Evolutionary conservation across 2,329 filamentous ascomycete genomes (phyloP), one percentile per base, ranked within the genome.

Genomic region (Neofusicoccum laricinum): DNA sequence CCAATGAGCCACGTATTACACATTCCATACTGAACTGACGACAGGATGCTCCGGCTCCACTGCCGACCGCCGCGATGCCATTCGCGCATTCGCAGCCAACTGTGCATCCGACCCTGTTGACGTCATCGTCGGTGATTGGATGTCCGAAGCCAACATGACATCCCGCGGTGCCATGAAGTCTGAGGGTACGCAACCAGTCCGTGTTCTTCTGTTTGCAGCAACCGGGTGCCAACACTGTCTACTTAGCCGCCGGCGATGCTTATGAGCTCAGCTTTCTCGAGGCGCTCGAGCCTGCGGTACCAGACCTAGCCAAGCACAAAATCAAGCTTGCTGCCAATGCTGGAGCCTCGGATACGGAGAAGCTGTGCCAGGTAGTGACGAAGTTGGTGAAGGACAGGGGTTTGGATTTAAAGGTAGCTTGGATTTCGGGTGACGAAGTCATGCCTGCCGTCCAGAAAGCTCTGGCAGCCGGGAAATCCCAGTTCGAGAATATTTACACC

Each of bases 261-360:
- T 85, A 84, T 66, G 82, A 85, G 66, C 75, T 78, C 1, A 81
- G 82, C 1, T 84, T 86, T 66, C 76, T 85, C 30, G 80, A 84
- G 71, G 79, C 82, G 6, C 76, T 80, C 12, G 75, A 75, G 38
- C 78, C 78, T 2, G 78, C 78, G 59, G 73, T 74, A 58, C 76
- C 66, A 2, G 40, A 71, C 55, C 72, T 76, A 34, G 71, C 71
- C 10, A 73, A 71, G 46, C 63, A 75, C 43, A 66, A 69, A 32
- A 75, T 76, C 66, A 75, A 74, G 67, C 68, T 76, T 11, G 73
- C 73, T 0, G 71, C 74, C 57, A 76, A 76, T 64, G 73, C 74
- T 2, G 75, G 74, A 12, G 74, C 73, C 2, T 66, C 70, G 0
- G 75, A 75, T 55, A 73, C 74, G 8, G 49, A 71, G 61, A 71